These are phyloP conservation scores for Athelia psychrophila DNA, from an alignment of 1,284 basidiomycete species.

Conservation along the genomic window DNA sequence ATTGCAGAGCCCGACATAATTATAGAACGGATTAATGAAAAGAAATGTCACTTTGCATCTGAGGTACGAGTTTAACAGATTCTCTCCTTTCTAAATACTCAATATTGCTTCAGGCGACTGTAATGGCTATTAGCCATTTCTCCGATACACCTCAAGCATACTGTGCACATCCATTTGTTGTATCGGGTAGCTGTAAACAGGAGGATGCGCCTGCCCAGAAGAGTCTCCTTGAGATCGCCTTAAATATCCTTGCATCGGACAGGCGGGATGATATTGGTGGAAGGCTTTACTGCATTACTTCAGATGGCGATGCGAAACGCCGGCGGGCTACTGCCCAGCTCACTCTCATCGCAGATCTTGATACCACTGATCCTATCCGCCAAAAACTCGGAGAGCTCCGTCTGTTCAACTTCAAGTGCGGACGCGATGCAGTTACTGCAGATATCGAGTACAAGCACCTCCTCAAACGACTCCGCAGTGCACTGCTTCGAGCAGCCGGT, in stretches of 20 bases:
- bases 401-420: background rate
- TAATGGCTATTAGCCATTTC: constrained; percentile 17
- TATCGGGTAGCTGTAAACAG: constrained; percentile 17
- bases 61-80: constrained; percentile 15
- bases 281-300: background rate
- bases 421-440: background rate
- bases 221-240: constrained; percentile 1
- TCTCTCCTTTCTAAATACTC: background rate
- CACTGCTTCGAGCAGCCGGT: background rate
- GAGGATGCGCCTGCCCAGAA: constrained; percentile 8
- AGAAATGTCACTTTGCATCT: constrained; percentile 15
- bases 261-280: constrained; percentile 11
- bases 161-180: constrained; percentile 14
- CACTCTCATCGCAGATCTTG: background rate
- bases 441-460: constrained; percentile 1
- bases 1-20: background rate
- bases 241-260: constrained; percentile 9
- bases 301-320: background rate
- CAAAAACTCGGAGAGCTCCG: background rate
- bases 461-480: background rate
- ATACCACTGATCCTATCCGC: background rate
- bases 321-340: background rate
- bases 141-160: constrained; percentile 11
- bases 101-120: constrained; percentile 18
- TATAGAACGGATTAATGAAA: constrained; percentile 2